Base-by-base conservation (phyloP, 169 alveolate species). In the Plasmodium reichenowi region DNA sequence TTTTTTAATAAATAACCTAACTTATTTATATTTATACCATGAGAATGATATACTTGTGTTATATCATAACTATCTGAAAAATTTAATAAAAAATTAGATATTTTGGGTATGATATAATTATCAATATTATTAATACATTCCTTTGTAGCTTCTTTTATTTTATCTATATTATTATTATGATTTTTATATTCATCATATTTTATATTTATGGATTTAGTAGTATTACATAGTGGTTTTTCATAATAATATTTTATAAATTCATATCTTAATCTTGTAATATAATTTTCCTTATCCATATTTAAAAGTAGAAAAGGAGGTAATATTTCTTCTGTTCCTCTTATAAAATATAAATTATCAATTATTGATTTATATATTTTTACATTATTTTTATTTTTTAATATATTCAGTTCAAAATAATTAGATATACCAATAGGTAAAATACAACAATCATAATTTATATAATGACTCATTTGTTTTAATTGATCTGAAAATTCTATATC, bases 371-470 rank as follows among this genome's bases (percentile, higher is more conserved):
- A 92, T 10, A 92, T 74, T 50, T 91, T 91, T 38, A 92, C 89
- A 70, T 72, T 90, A 22, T 90, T 93, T 15, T 66, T 59, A 17
- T 68, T 68, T 62, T 89, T 91, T 15, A 74, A 75, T 63, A 73
- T 62, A 29, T 56, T 72, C 9, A 70, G 43, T 29, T 60, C 72
- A 24, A 78, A 64, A 54, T 78, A 71, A 62, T 94, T 94, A 12
- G 96, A 92, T 13, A 92, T 62, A 7, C 91, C 95, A 52, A 94
- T 89, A 13, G 96, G 96, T 7, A 94, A 17, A 24, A 94, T 93
- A 59, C 92, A 88, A n/a, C 95, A 89, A 60, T 71, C 76, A 22
- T 88, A 68, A 68, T 88, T 88, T 24, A 92, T 17, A 47, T 86
- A 78, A 20, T 67, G 48, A 43, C 95, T 88, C 64, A 94, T 64